Conservation (phyloP, 108 stramenopile species). For the Schizochytrium sp. region DNA sequence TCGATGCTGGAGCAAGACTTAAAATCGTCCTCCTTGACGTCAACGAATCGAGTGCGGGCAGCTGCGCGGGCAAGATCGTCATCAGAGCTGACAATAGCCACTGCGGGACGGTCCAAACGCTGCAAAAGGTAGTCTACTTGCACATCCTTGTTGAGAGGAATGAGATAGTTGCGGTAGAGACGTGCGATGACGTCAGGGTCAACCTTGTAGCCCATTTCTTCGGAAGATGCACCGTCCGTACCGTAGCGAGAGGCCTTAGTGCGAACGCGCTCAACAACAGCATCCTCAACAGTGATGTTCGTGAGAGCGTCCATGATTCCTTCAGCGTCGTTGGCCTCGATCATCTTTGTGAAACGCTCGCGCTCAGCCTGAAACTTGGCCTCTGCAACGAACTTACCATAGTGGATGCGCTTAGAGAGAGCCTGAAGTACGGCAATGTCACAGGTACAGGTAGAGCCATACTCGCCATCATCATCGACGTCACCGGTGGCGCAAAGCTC, state of each 20-base stretch:
- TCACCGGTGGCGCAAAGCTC: slow-evolving; percentile 21
- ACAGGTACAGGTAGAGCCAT: slow-evolving; percentile 87
- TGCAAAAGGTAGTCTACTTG: slow-evolving; percentile 95
- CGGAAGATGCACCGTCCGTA: slow-evolving; percentile 82
- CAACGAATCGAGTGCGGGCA: not conserved
- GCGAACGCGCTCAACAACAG: slow-evolving; percentile 87
- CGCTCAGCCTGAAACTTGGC: slow-evolving; percentile 89
- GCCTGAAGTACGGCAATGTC: slow-evolving; percentile 93
- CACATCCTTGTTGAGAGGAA: slow-evolving; percentile 97
- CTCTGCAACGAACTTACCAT: slow-evolving; percentile 98
- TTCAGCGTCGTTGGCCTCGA: slow-evolving; percentile 88
- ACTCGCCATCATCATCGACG: slow-evolving; percentile 92
- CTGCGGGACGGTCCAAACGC: slow-evolving; percentile 67
- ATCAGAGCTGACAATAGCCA: not conserved
- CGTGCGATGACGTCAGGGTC: slow-evolving; percentile 88
- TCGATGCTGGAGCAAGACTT: not conserved
- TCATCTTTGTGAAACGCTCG: slow-evolving; percentile 86
- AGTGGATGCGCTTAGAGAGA: slow-evolving; percentile 90
- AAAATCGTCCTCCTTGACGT: slow-evolving; percentile 9
- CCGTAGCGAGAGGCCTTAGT: slow-evolving; percentile 94
- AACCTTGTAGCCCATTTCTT: slow-evolving; percentile 81
- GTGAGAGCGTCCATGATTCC: slow-evolving; percentile 95
- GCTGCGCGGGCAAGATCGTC: not conserved
- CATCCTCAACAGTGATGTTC: slow-evolving; percentile 91
- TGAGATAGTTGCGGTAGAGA: slow-evolving; percentile 93